phyloP scores from a whole-genome alignment of 441 rosid species.

The Iberis amara region DNA sequence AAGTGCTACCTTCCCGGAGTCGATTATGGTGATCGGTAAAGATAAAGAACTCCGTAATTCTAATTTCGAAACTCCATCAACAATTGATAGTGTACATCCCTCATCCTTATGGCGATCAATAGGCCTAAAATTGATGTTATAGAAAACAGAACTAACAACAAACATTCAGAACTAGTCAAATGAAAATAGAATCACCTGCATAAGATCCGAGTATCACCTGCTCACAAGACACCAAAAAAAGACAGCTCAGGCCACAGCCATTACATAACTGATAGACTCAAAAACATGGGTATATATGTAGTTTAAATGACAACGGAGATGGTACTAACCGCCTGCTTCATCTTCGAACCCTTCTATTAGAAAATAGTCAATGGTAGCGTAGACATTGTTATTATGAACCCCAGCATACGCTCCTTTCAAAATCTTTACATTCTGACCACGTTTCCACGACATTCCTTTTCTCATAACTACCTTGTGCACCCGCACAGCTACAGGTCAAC shows the following conservation, averaged over 20 bases:
- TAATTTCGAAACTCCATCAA: conserved; percentile 32
- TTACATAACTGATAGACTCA: too few species aligned
- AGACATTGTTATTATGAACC: conserved; percentile 38
- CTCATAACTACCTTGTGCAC: conserved; percentile 44
- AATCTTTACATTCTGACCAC: conserved; percentile 57
- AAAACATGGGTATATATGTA: too few species aligned
- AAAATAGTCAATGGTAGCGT: conserved; percentile 60
- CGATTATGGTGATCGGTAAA: conserved; percentile 50
- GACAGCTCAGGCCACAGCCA: too few species aligned
- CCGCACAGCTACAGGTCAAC: conserved; percentile 43
- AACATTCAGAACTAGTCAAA: neutral
- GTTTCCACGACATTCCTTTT: conserved; percentile 47
- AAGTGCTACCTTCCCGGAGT: conserved; percentile 24
- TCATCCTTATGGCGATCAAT: conserved; percentile 33
- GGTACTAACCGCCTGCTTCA: conserved; percentile 54
- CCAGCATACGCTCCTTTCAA: conserved; percentile 57
- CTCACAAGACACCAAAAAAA: too few species aligned
- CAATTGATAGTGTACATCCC: conserved; percentile 37
- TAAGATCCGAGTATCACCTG: too few species aligned
- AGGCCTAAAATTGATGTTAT: conserved; percentile 37
- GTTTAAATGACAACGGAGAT: too few species aligned
- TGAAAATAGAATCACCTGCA: too few species aligned
- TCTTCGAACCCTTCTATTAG: conserved; percentile 56
- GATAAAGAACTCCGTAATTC: conserved; percentile 41
- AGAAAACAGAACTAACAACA: neutral